These are phyloP conservation scores for Pseudoneurospora amorphoporcata DNA, from an alignment of 495 filamentous ascomycete species.

Conservation along the genomic window DNA sequence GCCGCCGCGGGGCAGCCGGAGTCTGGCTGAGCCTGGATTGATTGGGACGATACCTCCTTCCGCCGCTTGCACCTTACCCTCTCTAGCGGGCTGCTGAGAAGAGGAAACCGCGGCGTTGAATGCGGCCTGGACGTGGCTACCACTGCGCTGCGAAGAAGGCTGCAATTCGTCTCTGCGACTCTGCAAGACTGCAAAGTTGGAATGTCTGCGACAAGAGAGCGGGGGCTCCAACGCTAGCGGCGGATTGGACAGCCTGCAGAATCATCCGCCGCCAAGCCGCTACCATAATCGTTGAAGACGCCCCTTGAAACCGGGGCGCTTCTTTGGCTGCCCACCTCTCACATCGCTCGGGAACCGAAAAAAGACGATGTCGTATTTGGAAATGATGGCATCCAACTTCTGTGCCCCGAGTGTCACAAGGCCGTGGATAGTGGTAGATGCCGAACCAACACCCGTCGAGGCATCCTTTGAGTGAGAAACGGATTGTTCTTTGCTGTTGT, in stretches of 20 bases:
- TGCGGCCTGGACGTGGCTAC: not conserved
- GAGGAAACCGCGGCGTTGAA: not conserved
- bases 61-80: not conserved
- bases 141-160: not conserved
- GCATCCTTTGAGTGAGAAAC: not conserved
- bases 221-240: conserved; percentile 1
- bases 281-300: conserved; percentile 12
- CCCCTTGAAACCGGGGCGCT: conserved; percentile 19
- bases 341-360: not conserved
- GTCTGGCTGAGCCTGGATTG: not conserved
- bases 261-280: conserved; percentile 8
- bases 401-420: not conserved
- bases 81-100: not conserved
- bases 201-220: not conserved
- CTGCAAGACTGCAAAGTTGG: not conserved
- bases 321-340: conserved; percentile 7
- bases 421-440: not conserved
- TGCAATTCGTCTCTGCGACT: not conserved
- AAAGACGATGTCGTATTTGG: not conserved
- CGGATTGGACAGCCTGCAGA: conserved; percentile 12
- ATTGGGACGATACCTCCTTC: not conserved
- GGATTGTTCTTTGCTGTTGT: not conserved
- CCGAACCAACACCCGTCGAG: not conserved
- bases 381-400: not conserved
- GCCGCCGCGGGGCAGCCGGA: not conserved